Evolutionary conservation across 2,329 filamentous ascomycete genomes (phyloP), one percentile per base, ranked within the genome.

Genomic region (Aspergillus aculeatus): DNA sequence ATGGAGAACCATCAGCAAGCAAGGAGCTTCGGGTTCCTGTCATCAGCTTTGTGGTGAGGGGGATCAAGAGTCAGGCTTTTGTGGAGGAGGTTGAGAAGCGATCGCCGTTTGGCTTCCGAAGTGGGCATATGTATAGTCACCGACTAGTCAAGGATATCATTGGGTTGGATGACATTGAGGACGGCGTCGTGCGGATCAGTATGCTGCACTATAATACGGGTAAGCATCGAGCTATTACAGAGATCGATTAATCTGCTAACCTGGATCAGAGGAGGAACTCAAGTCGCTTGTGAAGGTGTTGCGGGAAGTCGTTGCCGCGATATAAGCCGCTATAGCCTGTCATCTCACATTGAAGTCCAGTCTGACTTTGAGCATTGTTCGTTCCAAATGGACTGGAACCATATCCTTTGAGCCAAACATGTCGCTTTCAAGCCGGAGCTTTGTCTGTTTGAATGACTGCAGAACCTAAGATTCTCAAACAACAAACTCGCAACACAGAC

Each of bases 191-290:
- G 4, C 81, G 89, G 63, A 85, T 90, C n/a, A 89, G 86, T 66
- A 80, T 90, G 79, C 82, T 89, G 57, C 88, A 91, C 73, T 91
- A 91, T 69, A 91, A 91, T 66, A 89, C 86, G 2, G 69, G 84
- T 86, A 69, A 79, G 83, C 80, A 21, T 49, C 12, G 12, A 5
- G 32, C 12, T 12, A 6, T 35, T 3, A 44, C 38, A 16, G 16
- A 29, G 4, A n/a, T n/a, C 6, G 11, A 32, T 24, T 4, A 21
- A 6, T 19, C 6, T 48, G 29, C 53, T 55, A 35, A 55, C 23
- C 5, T 47, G n/a, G 12, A 14, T 10, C 16, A 55, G 53, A 55
- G 53, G 38, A 32, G 7, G 53, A 55, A 38, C 21, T 55, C 11
- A 48, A 26, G 0, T 55, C 53, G 21, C 53, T 55, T 32, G 53